Base-by-base conservation (phyloP, 2,329 filamentous ascomycete species). In the Ceratocystis variospora region DNA sequence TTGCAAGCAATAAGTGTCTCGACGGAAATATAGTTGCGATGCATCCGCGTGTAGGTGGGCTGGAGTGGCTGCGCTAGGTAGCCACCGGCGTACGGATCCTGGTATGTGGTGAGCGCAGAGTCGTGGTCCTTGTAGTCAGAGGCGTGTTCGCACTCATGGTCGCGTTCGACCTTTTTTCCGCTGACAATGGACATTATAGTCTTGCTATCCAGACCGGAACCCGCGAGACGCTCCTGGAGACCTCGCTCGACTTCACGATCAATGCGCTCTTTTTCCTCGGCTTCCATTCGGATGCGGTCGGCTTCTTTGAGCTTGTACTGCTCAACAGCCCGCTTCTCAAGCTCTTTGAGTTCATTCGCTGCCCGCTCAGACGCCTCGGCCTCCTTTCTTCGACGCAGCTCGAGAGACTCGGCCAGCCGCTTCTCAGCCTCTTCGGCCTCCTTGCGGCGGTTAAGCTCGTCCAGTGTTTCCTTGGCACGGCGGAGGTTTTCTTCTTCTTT, bases 11-110 rank as follows among this genome's bases (percentile, higher is more conserved):
- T 75, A 66, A 87, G 72, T 3, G 84, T 86, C 75, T 87, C 84
- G 64, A 86, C 77, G 0, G 83, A 86, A 25, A 87, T 74, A 71
- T 87, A 80, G 65, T 78, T 78, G 28, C 84, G 79, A 1, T 83
- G 77, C 83, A 87, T 86, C 69, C 84, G 79, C 15, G 84, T 87
- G 71, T 86, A 86, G 0, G 82, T 85, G 0, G 83, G 80, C 3
- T 80, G 77, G 17, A 41, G 31, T 31, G 46, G 17, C 31, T 33
- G 28, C 10, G 28, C 6, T 6, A 31, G n/a, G 15, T 59, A 31
- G 22, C 15, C 17, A 15, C 6, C 8, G 55, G 7, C 55, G 5
- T 5, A 59, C 17, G 33, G 25, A 10, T 59, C 31, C 19, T 59
- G 28, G 28, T 31, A 28, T 7, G 28, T 19, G 33, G 22, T 31